Evolutionary conservation across 257 asterid genomes (phyloP), one percentile per base, ranked within the genome.

Genomic region (Nicotiana benthamiana): DNA sequence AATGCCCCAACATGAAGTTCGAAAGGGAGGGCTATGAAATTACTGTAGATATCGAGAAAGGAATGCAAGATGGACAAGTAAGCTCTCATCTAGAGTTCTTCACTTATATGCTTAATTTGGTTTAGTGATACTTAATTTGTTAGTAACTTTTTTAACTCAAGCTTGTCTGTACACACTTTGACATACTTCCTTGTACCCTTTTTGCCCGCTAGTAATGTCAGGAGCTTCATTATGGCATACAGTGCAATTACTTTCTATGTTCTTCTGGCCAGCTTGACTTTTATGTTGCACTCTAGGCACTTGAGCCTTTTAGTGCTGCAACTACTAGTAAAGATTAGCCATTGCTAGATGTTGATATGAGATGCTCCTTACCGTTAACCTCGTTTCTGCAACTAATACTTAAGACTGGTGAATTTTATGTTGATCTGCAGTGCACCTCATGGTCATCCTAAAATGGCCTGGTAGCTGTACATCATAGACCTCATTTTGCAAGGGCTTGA

Each of bases 31-130:
- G 99, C 57, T 93, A 94, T 75, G 92, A 92, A 67, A 67, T 96
- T 86, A 93, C 99, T 1, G 97, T 96, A 79, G 99, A 96, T 88
- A 91, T 96, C 28, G 99, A 96, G 91, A 96, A 94, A 87, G 99
- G 98, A 83, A 91, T 96, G 99, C 95, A 94, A 87, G 97, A 96
- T 86, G 97, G 97, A 65, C 95, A 96, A 90, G 99, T 96, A 88
- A 89, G 89, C 76, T 68, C 74, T 60, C 46, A 12, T n/a, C 10
- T 57, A 22, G 68, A 64, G 48, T 64, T 64, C 74, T 64, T 28
- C 43, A 5, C 74, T 64, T 30, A 0, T 28, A 64, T 64, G 74
- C 48, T 64, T 30, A 64, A 64, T 63, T 63, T 63, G 70, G 70
- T 27, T 61, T 24, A 32, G 67, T 63, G 70, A 63, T 63, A 8